Percentiles rank a stretch among this genome's conserved stretches.
Conservation (phyloP, 352 stramenopile genomes). For the Globisporangium orthogonon region DNA sequence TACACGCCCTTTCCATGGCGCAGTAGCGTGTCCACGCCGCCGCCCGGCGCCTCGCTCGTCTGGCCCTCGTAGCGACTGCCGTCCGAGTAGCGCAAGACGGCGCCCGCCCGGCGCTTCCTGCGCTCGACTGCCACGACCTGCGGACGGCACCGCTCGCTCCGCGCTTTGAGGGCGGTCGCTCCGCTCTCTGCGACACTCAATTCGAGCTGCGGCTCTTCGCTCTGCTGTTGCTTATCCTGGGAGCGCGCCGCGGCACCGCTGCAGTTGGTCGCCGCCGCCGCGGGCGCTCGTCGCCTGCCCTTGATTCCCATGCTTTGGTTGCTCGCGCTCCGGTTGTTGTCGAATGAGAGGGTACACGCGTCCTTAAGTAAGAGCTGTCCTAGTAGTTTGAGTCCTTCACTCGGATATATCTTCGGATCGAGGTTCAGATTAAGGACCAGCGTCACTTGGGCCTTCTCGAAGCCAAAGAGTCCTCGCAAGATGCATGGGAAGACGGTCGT, state of each 20-base stretch:
- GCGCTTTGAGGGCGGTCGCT: constrained; percentile 8
- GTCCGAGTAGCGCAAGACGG: constrained; percentile 53
- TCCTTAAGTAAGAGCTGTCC: background rate
- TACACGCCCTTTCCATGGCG: constrained; percentile 62
- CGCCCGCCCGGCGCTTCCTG: constrained; percentile 36
- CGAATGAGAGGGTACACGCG: too few species aligned
- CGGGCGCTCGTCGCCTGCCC: constrained; percentile 29
- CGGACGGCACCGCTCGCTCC: constrained; percentile 3
- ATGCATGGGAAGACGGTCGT: constrained; percentile 15
- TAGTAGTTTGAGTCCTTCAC: background rate
- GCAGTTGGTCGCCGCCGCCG: constrained; percentile 15
- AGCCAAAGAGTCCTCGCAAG: background rate
- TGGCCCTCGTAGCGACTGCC: constrained; percentile 62
- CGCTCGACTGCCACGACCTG: constrained; percentile 42
- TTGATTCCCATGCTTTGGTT: constrained; percentile 55
- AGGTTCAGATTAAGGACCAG: too few species aligned
- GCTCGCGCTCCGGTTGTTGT: too few species aligned
- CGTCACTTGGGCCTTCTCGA: too few species aligned
- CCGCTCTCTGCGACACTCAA: background rate
- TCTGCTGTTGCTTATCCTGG: constrained; percentile 16
- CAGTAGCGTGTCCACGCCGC: constrained; percentile 19
- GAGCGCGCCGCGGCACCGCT: constrained; percentile 6
- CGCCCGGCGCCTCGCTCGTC: background rate
- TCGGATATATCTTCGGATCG: too few species aligned
- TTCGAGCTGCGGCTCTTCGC: background rate